Percentiles rank a stretch among this genome's conserved stretches.
Evolutionary conservation across 306 rosid species (phyloP).

Genomic region (Prunus mongolica): DNA sequence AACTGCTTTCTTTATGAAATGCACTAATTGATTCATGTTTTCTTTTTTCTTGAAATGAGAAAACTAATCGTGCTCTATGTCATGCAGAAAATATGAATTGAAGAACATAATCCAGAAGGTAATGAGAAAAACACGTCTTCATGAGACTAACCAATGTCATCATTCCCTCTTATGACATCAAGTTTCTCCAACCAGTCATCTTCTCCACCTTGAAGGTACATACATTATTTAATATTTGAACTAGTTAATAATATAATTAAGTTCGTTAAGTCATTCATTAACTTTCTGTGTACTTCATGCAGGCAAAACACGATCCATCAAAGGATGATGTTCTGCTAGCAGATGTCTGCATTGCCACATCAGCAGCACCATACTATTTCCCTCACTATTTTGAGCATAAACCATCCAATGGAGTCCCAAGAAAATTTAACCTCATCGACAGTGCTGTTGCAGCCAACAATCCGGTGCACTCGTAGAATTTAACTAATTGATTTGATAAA

Average conservation of each 20-base stretch:
- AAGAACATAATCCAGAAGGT: neutral
- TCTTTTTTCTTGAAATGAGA: no score
- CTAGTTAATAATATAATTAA: no score
- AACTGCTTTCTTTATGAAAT: no score
- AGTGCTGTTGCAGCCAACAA: neutral
- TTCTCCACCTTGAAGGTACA: neutral
- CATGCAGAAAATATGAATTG: no score
- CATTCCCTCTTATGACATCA: neutral
- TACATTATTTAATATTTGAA: no score
- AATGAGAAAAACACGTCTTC: neutral
- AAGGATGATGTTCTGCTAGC: neutral
- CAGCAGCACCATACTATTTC: neutral
- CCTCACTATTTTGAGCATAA: neutral
- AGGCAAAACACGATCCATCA: neutral
- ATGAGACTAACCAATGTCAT: neutral
- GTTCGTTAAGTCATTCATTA: no score
- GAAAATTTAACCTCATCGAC: neutral
- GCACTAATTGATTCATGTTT: no score
- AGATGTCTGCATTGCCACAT: neutral
- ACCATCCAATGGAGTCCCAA: neutral
- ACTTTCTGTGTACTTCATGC: neutral
- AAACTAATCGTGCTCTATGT: no score
- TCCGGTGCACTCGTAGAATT: neutral
- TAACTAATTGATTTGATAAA: no score
- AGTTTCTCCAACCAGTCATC: neutral